Evolutionary conservation across 768 basidiomycete species (phyloP).

Genomic region (Xerocomus brunneocitrinus): DNA sequence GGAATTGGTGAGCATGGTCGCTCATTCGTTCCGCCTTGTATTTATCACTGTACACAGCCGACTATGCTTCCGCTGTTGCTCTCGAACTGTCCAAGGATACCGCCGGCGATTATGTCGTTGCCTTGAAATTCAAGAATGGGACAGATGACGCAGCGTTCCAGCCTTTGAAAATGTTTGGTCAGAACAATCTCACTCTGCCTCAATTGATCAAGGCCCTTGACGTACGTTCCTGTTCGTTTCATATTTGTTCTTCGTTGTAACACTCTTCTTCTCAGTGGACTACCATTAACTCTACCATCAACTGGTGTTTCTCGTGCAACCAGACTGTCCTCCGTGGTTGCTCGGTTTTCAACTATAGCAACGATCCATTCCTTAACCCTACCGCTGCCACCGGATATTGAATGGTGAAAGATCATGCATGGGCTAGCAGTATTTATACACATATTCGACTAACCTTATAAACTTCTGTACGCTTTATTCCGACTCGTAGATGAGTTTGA

Average conservation of each 20-base stretch:
- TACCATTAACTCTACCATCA: slow-evolving; percentile 28
- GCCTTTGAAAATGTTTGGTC: slow-evolving; percentile 64
- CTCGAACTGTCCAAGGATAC: slow-evolving; percentile 63
- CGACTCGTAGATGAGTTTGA: neutral
- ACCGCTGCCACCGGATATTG: slow-evolving; percentile 28
- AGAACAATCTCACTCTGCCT: slow-evolving; percentile 20
- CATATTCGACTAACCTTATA: neutral
- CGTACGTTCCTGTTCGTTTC: slow-evolving; percentile 6
- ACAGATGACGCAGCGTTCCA: slow-evolving; percentile 50
- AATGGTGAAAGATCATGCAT: neutral
- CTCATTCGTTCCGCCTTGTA: neutral
- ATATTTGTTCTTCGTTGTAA: neutral
- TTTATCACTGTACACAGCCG: slow-evolving; percentile 41
- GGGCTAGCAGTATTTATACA: neutral
- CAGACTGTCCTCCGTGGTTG: slow-evolving; percentile 31
- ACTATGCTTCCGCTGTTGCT: slow-evolving; percentile 67
- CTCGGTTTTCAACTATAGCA: slow-evolving; percentile 28
- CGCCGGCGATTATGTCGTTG: slow-evolving; percentile 66
- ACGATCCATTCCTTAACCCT: slow-evolving; percentile 26
- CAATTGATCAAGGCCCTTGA: slow-evolving; percentile 14
- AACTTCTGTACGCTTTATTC: neutral
- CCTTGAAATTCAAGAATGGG: slow-evolving; percentile 82
- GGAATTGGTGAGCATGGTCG: slow-evolving; percentile 52
- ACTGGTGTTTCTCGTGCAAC: slow-evolving; percentile 34
- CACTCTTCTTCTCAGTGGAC: slow-evolving; percentile 12